These are phyloP conservation scores for Thraustochytrium striatum DNA, from an alignment of 352 stramenopile species.

Conservation along the genomic window DNA sequence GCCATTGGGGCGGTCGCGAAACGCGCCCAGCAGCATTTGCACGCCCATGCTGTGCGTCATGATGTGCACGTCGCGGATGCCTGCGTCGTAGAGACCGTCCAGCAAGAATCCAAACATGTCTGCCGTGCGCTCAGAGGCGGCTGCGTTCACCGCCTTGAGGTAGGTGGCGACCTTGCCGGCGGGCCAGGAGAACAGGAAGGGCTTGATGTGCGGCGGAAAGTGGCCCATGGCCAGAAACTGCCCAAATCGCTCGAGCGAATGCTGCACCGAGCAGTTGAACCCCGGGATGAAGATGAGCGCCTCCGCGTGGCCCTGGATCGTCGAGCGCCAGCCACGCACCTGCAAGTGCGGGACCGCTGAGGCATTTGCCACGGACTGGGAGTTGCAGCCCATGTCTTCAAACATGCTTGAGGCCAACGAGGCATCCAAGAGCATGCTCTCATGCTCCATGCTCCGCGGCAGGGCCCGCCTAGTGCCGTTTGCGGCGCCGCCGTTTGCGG, in stretches of 20 bases:
- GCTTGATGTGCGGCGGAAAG: slow-evolving; percentile 55
- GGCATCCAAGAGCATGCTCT: not conserved
- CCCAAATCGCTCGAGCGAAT: slow-evolving; percentile 53
- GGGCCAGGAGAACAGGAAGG: slow-evolving; percentile 56
- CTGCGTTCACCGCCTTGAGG: slow-evolving; percentile 32
- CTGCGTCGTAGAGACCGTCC: slow-evolving; percentile 50
- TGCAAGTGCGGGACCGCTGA: not conserved
- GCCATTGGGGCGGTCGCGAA: slow-evolving; percentile 48
- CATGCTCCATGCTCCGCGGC: not conserved
- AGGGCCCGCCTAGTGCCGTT: not conserved
- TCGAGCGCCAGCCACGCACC: slow-evolving; percentile 29
- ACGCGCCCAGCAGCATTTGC: slow-evolving; percentile 54
- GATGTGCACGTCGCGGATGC: slow-evolving; percentile 55
- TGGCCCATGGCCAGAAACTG: slow-evolving; percentile 59
- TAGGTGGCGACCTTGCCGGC: slow-evolving; percentile 54
- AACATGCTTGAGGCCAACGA: not conserved
- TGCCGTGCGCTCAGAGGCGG: slow-evolving; percentile 48
- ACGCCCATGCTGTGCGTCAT: slow-evolving; percentile 58
- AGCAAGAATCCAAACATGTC: slow-evolving; percentile 54
- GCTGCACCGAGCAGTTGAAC: slow-evolving; percentile 56
- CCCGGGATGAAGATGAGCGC: slow-evolving; percentile 58
- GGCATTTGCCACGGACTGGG: not conserved
- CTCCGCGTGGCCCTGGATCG: slow-evolving; percentile 46
- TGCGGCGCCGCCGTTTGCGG: not conserved
- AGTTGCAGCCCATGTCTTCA: not conserved